Evolutionary conservation across 208 protist species (phyloP).

Genomic region (Leishmania aethiopica): DNA sequence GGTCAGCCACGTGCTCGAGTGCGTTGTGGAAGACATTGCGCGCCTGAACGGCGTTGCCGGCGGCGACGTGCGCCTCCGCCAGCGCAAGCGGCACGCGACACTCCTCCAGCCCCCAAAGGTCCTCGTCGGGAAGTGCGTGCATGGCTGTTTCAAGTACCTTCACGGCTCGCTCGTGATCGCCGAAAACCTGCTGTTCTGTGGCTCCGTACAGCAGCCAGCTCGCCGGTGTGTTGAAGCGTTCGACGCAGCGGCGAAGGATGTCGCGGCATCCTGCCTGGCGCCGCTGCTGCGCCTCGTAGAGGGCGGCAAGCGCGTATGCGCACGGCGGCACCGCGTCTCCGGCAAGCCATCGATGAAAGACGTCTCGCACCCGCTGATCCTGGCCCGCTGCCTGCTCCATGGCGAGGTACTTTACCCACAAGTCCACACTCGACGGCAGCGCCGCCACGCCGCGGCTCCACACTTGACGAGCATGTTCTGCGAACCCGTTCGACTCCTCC

Average conservation of each 20-base stretch:
- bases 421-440: constrained; percentile 94
- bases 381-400: constrained; percentile 98
- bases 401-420: constrained; percentile 97
- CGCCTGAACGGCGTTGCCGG: constrained; percentile 39
- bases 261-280: constrained; percentile 50
- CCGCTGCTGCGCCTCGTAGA: constrained; percentile 84
- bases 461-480: constrained; percentile 98
- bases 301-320: constrained; percentile 94
- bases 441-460: constrained; percentile 96
- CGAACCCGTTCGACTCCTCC: constrained; percentile 96
- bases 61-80: constrained; percentile 46
- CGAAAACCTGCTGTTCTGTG: constrained; percentile 84
- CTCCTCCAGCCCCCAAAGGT: constrained; percentile 42
- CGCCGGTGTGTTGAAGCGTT: constrained; percentile 56
- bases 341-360: constrained; percentile 97
- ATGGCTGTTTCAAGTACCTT: constrained; percentile 73
- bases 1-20: constrained; percentile 43
- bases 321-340: constrained; percentile 44
- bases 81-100: constrained; percentile 77
- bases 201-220: constrained; percentile 91
- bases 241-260: constrained; percentile 72
- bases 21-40: constrained; percentile 57
- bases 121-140: constrained; percentile 66
- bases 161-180: constrained; percentile 45
- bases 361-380: constrained; percentile 69